Evolutionary conservation across 345 rosid genomes (phyloP).

Genomic region (Bretschneidera sinensis): DNA sequence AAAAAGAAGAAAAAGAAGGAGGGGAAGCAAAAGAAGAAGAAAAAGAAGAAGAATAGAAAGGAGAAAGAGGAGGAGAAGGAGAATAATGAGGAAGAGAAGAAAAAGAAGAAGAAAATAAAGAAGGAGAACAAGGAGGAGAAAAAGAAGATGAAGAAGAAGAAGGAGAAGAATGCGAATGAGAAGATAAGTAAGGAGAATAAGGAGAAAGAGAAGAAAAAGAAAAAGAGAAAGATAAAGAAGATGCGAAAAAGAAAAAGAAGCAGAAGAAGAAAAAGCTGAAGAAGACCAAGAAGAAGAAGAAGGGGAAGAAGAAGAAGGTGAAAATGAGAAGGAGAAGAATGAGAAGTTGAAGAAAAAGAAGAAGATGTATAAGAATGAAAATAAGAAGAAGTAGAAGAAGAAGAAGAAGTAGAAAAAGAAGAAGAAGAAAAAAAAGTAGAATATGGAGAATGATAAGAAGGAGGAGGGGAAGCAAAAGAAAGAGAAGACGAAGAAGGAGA

Average conservation of each 20-base stretch:
- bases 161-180: too few relatives aligned
- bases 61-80: too few relatives aligned
- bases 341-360: neutral
- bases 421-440: neutral
- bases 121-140: too few relatives aligned
- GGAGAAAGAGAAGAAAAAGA: neutral
- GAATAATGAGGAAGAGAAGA: too few relatives aligned
- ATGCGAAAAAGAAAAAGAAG: neutral
- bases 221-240: too few relatives aligned
- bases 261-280: too few relatives aligned
- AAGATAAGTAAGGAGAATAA: neutral
- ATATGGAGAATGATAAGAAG: neutral
- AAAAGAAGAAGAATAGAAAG: too few relatives aligned
- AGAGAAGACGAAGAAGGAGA: neutral
- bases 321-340: neutral
- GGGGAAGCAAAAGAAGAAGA: too few relatives aligned
- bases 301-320: neutral
- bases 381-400: neutral
- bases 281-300: neutral
- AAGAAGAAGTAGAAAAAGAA: neutral
- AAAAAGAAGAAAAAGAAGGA: too few relatives aligned
- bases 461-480: neutral
- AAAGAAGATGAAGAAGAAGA: too few relatives aligned
- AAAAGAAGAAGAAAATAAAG: too few relatives aligned
- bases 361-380: neutral